Percentiles rank a stretch among this genome's conserved stretches.
Evolutionary conservation across 2,329 filamentous ascomycete species (phyloP).

Genomic region (Verticillium zaregamsianum): DNA sequence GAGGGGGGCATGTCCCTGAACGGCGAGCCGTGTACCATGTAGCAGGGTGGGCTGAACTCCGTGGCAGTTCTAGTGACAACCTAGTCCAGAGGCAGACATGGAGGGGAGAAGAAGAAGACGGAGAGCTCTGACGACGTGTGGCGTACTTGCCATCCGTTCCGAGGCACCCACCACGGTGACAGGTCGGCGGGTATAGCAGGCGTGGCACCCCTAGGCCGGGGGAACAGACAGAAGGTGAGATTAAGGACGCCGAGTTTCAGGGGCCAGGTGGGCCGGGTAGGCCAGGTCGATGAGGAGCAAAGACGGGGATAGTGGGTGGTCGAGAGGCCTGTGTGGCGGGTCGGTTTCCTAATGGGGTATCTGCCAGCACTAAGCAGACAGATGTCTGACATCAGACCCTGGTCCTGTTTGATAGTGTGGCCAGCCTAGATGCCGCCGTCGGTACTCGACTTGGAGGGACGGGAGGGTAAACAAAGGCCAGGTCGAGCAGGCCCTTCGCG

Average conservation of each 20-base stretch:
- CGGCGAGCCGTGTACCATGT: neutral
- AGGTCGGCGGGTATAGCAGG: neutral
- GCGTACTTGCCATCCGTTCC: neutral
- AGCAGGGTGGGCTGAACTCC: neutral
- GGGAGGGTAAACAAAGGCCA: neutral
- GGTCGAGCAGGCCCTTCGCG: no score
- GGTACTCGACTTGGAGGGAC: neutral
- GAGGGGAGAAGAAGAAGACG: neutral
- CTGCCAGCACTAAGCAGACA: neutral
- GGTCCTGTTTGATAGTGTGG: neutral
- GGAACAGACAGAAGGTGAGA: neutral
- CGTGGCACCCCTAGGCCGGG: neutral
- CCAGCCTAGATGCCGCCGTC: neutral
- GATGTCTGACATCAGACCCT: neutral
- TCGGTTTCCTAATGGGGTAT: neutral
- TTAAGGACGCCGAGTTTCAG: neutral
- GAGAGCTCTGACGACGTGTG: neutral
- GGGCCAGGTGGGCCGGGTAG: neutral
- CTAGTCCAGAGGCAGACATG: neutral
- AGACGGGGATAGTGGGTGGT: neutral
- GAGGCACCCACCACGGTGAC: neutral
- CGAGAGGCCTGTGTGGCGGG: neutral
- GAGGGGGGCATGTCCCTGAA: neutral
- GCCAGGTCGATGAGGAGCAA: neutral
- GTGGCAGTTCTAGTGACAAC: neutral